Evolutionary conservation across 805 yeast genomes (phyloP).

Genomic region (Candida takata): DNA sequence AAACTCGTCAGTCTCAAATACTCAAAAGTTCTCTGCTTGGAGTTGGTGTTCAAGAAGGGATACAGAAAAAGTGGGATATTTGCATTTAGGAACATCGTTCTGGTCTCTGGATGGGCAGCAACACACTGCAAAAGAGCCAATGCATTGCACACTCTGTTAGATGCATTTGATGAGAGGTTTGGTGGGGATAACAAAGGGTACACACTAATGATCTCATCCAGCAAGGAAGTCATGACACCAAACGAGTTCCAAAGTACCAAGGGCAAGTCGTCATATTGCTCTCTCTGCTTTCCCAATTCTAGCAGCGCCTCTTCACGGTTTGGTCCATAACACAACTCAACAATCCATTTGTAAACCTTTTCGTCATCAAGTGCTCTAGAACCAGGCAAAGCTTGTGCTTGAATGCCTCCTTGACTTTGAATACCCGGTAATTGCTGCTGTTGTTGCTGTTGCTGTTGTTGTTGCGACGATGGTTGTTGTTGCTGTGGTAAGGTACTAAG

Average conservation of each 20-base stretch:
- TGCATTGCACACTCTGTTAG: constrained; percentile 93
- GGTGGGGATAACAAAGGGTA: constrained; percentile 90
- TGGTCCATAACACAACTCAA: constrained; percentile 83
- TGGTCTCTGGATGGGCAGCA: constrained; percentile 89
- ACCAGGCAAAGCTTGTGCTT: constrained; percentile 12
- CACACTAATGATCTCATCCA: constrained; percentile 85
- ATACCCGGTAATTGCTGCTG: constrained; percentile 5
- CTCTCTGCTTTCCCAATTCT: constrained; percentile 90
- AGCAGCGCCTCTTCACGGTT: constrained; percentile 88
- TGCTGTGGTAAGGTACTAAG: constrained; percentile 7
- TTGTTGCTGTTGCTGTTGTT: constrained; percentile 5
- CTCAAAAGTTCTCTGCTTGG: constrained; percentile 89
- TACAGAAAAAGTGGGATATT: constrained; percentile 88
- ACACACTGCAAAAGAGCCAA: constrained; percentile 92
- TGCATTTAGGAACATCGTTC: constrained; percentile 77
- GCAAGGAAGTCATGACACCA: constrained; percentile 89
- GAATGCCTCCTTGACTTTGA: constrained; percentile 8
- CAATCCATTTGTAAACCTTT: constrained; percentile 83
- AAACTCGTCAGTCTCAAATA: constrained; percentile 86
- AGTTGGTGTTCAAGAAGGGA: constrained; percentile 88
- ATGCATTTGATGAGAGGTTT: constrained; percentile 71
- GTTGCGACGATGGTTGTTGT: constrained; percentile 12
- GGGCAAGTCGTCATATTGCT: constrained; percentile 90
- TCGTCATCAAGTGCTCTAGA: constrained; percentile 59
- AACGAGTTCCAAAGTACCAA: constrained; percentile 90